Conservation (phyloP, 179 eudicot genomes). For the Silene noctiflora region DNA sequence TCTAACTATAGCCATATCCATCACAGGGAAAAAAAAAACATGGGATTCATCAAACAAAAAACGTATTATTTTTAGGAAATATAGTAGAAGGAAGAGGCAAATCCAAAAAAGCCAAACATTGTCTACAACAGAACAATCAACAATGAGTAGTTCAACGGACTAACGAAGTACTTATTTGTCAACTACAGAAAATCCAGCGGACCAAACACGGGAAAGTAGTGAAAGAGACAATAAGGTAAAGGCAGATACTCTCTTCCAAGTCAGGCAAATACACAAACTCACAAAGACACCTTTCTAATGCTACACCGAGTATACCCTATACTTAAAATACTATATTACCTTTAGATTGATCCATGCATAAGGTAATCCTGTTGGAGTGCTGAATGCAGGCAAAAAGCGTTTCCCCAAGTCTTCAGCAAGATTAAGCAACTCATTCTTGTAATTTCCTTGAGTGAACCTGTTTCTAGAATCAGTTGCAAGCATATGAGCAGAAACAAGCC, state of each 20-base stretch:
- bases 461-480: slow-evolving; percentile 99
- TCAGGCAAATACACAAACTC: background rate
- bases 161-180: too few species aligned
- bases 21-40: background rate
- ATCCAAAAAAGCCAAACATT: background rate
- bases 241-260: background rate
- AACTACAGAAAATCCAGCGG: background rate
- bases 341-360: slow-evolving; percentile 98
- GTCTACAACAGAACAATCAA: background rate
- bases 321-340: slow-evolving; percentile 39
- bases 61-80: background rate
- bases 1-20: slow-evolving; percentile 7
- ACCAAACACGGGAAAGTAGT: background rate
- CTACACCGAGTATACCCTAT: slow-evolving; percentile 9
- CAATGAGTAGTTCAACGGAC: background rate
- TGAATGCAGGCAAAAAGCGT: slow-evolving; percentile 83
- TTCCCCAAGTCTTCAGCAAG: slow-evolving; percentile 85
- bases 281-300: slow-evolving; percentile 1
- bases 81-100: background rate
- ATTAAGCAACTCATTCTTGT: slow-evolving; percentile 69
- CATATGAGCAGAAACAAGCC: slow-evolving; percentile 99
- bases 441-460: slow-evolving; percentile 82
- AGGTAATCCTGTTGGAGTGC: slow-evolving; percentile 89
- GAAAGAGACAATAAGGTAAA: background rate
- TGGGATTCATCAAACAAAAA: background rate